Conservation (phyloP, 2,329 filamentous ascomycete species). For the Penicillium sp. region DNA sequence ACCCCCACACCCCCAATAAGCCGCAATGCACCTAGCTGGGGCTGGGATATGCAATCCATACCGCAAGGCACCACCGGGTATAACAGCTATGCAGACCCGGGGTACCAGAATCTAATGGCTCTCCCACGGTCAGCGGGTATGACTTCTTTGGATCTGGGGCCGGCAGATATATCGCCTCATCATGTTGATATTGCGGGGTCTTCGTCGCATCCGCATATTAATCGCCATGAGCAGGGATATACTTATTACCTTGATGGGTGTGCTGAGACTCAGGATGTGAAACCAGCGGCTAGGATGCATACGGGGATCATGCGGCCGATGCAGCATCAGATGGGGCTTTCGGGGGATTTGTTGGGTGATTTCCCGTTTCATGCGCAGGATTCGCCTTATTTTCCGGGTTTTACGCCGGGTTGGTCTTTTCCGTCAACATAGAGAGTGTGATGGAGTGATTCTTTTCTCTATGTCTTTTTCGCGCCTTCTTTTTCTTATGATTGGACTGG, state of each 20-base stretch:
- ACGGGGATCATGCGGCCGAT: conserved; percentile 16
- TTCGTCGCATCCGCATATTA: conserved; percentile 5
- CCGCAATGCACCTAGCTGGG: conserved; percentile 18
- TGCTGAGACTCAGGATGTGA: conserved; percentile 14
- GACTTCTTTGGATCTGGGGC: conserved; percentile 13
- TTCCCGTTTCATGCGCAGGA: conserved; percentile 28
- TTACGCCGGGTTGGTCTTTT: conserved; percentile 23
- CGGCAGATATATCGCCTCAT: conserved; percentile 14
- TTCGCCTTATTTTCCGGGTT: conserved; percentile 16
- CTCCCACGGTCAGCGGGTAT: conserved; percentile 19
- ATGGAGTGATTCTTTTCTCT: neutral
- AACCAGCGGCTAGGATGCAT: conserved; percentile 15
- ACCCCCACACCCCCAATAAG: conserved; percentile 10
- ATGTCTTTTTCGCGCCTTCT: neutral
- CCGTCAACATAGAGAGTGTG: conserved; percentile 3
- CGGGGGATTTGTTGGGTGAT: conserved; percentile 26
- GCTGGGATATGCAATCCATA: conserved; percentile 30
- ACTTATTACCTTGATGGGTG: conserved; percentile 26
- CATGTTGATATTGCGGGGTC: conserved; percentile 10
- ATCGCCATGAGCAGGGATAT: conserved; percentile 21
- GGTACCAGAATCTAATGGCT: conserved; percentile 22
- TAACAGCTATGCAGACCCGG: conserved; percentile 23
- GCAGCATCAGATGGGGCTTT: conserved; percentile 19
- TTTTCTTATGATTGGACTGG: neutral
- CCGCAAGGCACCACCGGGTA: conserved; percentile 10